These are phyloP conservation scores for Pelagophyceae sp. DNA, from an alignment of 352 stramenopile species.

Conservation along the genomic window DNA sequence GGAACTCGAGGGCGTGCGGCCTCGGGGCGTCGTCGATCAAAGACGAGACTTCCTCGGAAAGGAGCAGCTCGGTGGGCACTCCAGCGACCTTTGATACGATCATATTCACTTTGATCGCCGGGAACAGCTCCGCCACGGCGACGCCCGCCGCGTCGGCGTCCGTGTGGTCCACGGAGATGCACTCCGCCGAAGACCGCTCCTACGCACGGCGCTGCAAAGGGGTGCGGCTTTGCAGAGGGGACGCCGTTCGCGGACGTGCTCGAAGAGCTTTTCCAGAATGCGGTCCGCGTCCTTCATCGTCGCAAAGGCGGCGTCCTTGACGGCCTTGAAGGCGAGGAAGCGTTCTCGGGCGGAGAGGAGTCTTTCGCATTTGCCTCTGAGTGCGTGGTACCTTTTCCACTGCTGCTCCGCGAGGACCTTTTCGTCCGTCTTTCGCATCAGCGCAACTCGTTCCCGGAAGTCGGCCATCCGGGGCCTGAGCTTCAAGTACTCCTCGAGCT, in stretches of 20 bases:
- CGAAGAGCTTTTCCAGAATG: conserved; percentile 14
- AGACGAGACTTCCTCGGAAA: neutral
- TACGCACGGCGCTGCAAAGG: no score
- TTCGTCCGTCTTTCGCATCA: conserved; percentile 18
- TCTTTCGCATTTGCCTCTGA: conserved; percentile 21
- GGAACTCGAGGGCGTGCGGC: conserved; percentile 22
- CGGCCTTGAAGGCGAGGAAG: neutral
- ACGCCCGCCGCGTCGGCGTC: conserved; percentile 13
- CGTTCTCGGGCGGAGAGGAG: conserved; percentile 17
- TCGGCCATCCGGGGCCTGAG: conserved; percentile 20
- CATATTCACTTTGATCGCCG: conserved; percentile 7
- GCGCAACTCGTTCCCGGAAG: conserved; percentile 19
- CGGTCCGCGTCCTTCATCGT: conserved; percentile 20
- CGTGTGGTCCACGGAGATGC: conserved; percentile 20
- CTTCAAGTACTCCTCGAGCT: conserved; percentile 20
- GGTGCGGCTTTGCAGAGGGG: no score
- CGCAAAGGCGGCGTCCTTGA: conserved; percentile 18
- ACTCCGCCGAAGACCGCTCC: conserved; percentile 10
- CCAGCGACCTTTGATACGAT: conserved; percentile 21
- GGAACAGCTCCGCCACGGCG: conserved; percentile 20
- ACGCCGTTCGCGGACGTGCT: conserved; percentile 13
- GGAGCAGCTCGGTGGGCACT: neutral
- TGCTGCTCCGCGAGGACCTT: conserved; percentile 21
- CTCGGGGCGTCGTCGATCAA: conserved; percentile 8
- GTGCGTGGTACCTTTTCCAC: conserved; percentile 16